These are phyloP conservation scores for Dryas alaskensis DNA, from an alignment of 306 rosid genomes.

Conservation along the genomic window DNA sequence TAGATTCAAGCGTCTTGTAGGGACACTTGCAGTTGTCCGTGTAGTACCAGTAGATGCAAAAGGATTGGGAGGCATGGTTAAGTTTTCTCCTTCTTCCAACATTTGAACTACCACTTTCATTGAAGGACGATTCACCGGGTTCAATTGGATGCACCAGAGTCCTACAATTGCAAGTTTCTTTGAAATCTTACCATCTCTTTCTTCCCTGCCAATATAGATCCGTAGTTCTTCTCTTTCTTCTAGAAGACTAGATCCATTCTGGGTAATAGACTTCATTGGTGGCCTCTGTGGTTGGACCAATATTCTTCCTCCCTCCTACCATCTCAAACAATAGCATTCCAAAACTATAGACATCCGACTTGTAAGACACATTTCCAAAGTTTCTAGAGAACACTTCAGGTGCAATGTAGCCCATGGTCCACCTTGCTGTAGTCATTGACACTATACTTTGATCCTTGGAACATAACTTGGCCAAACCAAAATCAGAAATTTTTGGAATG, in stretches of 20 bases:
- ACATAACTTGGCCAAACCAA: no score
- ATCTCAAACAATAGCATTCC: no score
- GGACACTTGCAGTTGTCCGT: not conserved
- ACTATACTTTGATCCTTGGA: no score
- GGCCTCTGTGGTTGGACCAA: not conserved
- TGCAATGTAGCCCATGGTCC: no score
- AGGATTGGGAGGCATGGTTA: conserved; percentile 9
- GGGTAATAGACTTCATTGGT: conserved; percentile 14
- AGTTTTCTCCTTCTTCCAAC: conserved; percentile 1
- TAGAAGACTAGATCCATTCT: not conserved
- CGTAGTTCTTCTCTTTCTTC: not conserved
- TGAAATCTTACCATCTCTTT: not conserved
- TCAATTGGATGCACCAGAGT: conserved; percentile 6
- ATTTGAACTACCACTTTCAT: not conserved
- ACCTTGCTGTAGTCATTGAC: no score
- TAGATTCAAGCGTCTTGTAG: not conserved
- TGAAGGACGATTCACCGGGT: not conserved
- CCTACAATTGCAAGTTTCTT: not conserved
- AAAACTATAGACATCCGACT: no score
- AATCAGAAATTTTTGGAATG: no score
- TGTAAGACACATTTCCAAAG: no score
- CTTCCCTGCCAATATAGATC: not conserved
- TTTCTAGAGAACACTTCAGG: no score
- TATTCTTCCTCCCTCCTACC: no score
- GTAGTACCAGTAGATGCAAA: not conserved